Conservation (phyloP, 2,329 filamentous ascomycete species). For the Hymenoscyphus fraxineus region DNA sequence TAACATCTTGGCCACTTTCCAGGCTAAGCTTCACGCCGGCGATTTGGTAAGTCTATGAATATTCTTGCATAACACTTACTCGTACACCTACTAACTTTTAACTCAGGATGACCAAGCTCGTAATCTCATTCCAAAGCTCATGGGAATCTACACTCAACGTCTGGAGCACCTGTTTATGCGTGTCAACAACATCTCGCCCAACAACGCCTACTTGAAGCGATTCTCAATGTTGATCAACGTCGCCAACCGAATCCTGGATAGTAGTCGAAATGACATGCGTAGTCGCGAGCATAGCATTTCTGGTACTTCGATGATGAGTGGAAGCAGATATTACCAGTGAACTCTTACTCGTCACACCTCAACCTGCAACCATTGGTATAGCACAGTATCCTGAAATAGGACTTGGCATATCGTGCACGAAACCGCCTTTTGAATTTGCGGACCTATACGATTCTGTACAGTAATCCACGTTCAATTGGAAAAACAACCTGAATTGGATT, state of each 20-base stretch:
- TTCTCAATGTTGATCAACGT: conserved; percentile 42
- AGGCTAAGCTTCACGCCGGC: conserved; percentile 28
- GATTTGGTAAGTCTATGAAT: conserved; percentile 32
- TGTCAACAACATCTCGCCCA: conserved; percentile 45
- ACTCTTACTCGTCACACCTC: conserved; percentile 1
- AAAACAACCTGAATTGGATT: conserved; percentile 13
- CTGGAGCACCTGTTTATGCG: conserved; percentile 51
- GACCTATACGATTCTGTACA: conserved; percentile 25
- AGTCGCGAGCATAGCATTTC: conserved; percentile 15
- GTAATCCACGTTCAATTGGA: conserved; percentile 22
- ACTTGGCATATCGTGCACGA: conserved; percentile 6
- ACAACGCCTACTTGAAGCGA: conserved; percentile 47
- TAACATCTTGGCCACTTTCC: conserved; percentile 52
- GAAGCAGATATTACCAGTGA: conserved; percentile 14
- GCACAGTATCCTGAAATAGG: conserved; percentile 7
- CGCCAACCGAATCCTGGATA: conserved; percentile 33
- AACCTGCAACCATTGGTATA: conserved; percentile 8
- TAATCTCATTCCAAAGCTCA: conserved; percentile 54
- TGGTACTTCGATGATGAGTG: conserved; percentile 16
- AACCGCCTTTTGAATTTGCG: conserved; percentile 21
- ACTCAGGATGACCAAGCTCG: conserved; percentile 51
- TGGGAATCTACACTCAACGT: conserved; percentile 49
- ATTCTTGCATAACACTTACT: background rate
- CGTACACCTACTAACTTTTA: conserved; percentile 27
- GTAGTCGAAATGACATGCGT: conserved; percentile 3